A percentile compares a stretch with the other conserved stretches of the same genome.
Evolutionary conservation across 2,329 filamentous ascomycete genomes (phyloP).

Genomic region (Epichloe gansuensis): DNA sequence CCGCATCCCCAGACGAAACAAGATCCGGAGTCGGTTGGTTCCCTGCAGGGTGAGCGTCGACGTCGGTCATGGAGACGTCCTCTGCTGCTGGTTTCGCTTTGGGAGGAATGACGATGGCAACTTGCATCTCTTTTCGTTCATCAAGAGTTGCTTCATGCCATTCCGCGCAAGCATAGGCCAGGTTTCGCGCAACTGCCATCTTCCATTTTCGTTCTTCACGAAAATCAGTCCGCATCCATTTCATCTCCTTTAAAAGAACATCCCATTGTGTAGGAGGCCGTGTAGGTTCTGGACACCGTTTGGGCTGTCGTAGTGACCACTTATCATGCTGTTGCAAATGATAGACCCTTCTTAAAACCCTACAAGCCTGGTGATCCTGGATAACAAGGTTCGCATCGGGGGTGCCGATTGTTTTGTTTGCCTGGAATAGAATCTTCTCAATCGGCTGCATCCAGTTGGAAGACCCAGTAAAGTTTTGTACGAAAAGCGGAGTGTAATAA

Average conservation of each 20-base stretch:
- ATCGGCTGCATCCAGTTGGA: constrained; percentile 50
- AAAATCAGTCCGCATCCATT: constrained; percentile 97
- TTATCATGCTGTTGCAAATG: constrained; percentile 81
- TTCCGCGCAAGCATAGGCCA: constrained; percentile 74
- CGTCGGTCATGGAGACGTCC: constrained; percentile 24
- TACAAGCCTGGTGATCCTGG: constrained; percentile 76
- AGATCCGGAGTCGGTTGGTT: constrained; percentile 55
- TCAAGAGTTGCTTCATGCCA: constrained; percentile 58
- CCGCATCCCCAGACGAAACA: constrained; percentile 49
- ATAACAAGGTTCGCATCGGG: constrained; percentile 73
- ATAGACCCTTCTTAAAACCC: constrained; percentile 77
- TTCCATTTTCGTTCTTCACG: constrained; percentile 93
- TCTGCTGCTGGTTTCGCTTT: constrained; percentile 16
- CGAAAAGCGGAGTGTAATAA: constrained; percentile 52
- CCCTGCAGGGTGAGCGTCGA: constrained; percentile 20
- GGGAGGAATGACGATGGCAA: constrained; percentile 43
- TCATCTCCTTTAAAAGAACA: constrained; percentile 78
- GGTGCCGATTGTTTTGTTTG: constrained; percentile 83
- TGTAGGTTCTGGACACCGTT: constrained; percentile 69
- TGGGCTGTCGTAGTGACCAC: constrained; percentile 84
- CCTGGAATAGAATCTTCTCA: constrained; percentile 64
- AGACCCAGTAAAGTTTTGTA: constrained; percentile 43
- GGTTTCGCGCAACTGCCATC: constrained; percentile 61
- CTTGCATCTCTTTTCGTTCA: constrained; percentile 55
- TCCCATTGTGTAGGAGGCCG: constrained; percentile 75